Base-by-base conservation (phyloP, 805 yeast genomes). In the Clavispora santaluciae region DNA sequence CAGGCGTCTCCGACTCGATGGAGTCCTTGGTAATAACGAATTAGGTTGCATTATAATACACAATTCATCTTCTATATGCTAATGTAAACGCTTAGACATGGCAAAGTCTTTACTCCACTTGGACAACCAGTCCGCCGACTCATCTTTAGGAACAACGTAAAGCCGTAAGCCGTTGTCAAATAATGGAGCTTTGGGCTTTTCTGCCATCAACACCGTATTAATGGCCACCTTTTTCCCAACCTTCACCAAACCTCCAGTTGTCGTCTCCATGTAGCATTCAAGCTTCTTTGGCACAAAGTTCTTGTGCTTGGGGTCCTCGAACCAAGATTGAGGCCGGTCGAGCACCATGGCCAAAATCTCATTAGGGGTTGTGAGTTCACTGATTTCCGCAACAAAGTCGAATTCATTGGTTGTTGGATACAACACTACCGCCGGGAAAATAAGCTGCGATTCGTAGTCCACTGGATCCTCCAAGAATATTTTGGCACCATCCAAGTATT, bases 341-440 rank as follows among this genome's bases (percentile, higher is more conserved):
- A 68, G 50, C 3, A 89, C 73, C 45, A 77, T 58, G 24, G 75
- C 76, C 45, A 88, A 58, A 9, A 86, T 55, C 28, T 85, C 93
- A 4, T 60, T 54, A 0, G 91, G 79, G 0, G 91, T 75, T 1
- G 82, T 70, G 26, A 81, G 63, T 60, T 89, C 96, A 44, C 91
- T 78, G 5, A 84, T 75, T 45, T 81, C 82, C 2, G 81, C 85
- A 29, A 91, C 68, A 51, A 82, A 81, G 60, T 91, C 97, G 51
- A 88, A 86, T 58, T 87, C 93, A 59, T 84, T 83, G 4, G 78
- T 78, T 2, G 89, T 76, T 17, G 98, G 97, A 52, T 88, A 91
- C 42, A 90, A 61, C 3, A 87, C 68, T 68, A 83, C 70, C 0
- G 90, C 84, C 0, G 97, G 96, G 50, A 88, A 73, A n/a, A 84